A percentile compares a stretch with the other conserved stretches of the same genome.
These are phyloP conservation scores for Candida sanyaensis DNA, from an alignment of 1,139 yeast species.

Conservation along the genomic window DNA sequence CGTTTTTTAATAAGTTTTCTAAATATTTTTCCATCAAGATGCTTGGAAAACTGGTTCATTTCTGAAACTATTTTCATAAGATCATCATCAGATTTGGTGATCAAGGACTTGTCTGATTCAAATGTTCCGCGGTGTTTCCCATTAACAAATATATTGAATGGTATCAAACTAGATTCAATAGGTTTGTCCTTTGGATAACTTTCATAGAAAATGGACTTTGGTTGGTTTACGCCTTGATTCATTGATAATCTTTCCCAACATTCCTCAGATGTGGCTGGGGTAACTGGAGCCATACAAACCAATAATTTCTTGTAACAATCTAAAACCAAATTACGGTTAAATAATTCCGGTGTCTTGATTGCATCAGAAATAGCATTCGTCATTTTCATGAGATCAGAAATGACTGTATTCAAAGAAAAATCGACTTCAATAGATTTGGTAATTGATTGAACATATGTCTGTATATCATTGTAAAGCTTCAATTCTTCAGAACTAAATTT, in stretches of 20 bases:
- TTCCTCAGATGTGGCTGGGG: constrained; percentile 85
- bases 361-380: constrained; percentile 56
- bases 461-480: constrained; percentile 57
- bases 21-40: constrained; percentile 9
- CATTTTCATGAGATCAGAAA: constrained; percentile 87
- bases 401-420: constrained; percentile 75
- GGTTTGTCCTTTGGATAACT: constrained; percentile 52
- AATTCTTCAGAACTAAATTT: constrained; percentile 48
- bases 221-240: constrained; percentile 20
- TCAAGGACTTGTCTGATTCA: constrained; percentile 18
- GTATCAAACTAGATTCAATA: constrained; percentile 34
- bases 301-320: constrained; percentile 56
- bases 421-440: constrained; percentile 60
- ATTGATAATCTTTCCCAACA: constrained; percentile 59
- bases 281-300: constrained; percentile 66
- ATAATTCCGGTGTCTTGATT: constrained; percentile 25
- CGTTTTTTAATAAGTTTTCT: constrained; percentile 27
- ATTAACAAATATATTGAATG: constrained; percentile 62
- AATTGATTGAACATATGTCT: constrained; percentile 49
- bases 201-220: constrained; percentile 57
- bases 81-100: constrained; percentile 26
- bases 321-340: constrained; percentile 28
- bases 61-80: constrained; percentile 25
- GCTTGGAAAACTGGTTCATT: constrained; percentile 12
- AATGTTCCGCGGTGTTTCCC: constrained; percentile 64